Conservation (phyloP, 768 basidiomycete genomes). For the Podaxis sp. region DNA sequence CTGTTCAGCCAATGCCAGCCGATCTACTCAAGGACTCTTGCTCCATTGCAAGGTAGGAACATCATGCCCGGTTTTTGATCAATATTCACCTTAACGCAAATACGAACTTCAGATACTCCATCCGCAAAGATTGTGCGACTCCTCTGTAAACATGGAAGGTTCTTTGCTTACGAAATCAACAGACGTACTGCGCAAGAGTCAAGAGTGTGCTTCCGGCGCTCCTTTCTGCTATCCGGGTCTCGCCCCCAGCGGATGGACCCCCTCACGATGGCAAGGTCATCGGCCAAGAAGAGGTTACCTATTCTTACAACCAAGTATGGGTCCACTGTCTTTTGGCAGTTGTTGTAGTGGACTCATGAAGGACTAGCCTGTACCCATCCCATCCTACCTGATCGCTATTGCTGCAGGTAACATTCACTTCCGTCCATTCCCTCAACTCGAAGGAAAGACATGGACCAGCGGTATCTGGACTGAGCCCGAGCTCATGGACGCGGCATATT, state of each 20-base stretch:
- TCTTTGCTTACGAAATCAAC: neutral
- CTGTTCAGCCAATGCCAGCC: slow-evolving; percentile 94
- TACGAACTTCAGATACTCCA: slow-evolving; percentile 61
- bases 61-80: neutral
- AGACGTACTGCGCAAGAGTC: slow-evolving; percentile 86
- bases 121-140: slow-evolving; percentile 73
- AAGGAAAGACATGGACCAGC: slow-evolving; percentile 70
- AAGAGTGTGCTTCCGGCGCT: slow-evolving; percentile 79
- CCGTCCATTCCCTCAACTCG: slow-evolving; percentile 50
- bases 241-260: slow-evolving; percentile 67
- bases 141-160: neutral
- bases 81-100: neutral
- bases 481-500: slow-evolving; percentile 67
- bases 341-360: neutral
- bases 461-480: slow-evolving; percentile 94
- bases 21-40: slow-evolving; percentile 78
- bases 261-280: slow-evolving; percentile 70
- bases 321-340: neutral
- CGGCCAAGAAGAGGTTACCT: slow-evolving; percentile 70
- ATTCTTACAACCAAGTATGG: slow-evolving; percentile 73
- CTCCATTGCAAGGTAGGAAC: slow-evolving; percentile 68
- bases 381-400: slow-evolving; percentile 90
- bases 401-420: slow-evolving; percentile 83
- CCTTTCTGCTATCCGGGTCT: slow-evolving; percentile 76
- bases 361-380: slow-evolving; percentile 73